These are phyloP conservation scores for Thelephora ganbajun DNA, from an alignment of 768 basidiomycete genomes.

Conservation along the genomic window DNA sequence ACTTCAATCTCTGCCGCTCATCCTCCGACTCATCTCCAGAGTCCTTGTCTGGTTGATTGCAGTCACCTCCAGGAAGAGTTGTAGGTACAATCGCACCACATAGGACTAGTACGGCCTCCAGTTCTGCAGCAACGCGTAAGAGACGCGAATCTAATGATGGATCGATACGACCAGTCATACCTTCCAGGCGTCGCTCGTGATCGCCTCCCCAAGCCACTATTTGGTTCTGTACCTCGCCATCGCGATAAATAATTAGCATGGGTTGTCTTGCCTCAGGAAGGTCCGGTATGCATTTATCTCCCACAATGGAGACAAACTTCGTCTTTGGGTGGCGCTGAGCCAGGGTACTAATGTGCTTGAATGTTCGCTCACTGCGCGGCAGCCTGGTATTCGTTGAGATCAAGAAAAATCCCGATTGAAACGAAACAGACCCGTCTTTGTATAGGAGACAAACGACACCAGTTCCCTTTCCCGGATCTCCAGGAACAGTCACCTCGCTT, in stretches of 20 bases:
- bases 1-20: no score
- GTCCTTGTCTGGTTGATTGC: constrained; percentile 24
- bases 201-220: constrained; percentile 77
- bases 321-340: constrained; percentile 80
- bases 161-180: constrained; percentile 28
- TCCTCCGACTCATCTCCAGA: constrained; percentile 25
- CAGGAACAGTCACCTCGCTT: constrained; percentile 55
- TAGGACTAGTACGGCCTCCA: constrained; percentile 56
- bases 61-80: constrained; percentile 15
- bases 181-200: constrained; percentile 60
- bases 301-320: constrained; percentile 93
- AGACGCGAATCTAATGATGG: not conserved
- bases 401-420: no score
- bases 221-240: constrained; percentile 83
- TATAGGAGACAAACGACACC: constrained; percentile 92
- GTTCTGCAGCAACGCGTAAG: constrained; percentile 26
- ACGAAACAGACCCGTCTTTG: constrained; percentile 59
- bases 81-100: constrained; percentile 51
- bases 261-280: constrained; percentile 85
- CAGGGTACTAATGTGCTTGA: constrained; percentile 51
- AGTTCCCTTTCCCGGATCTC: constrained; percentile 61
- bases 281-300: constrained; percentile 92
- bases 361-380: constrained; percentile 66
- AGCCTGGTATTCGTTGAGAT: constrained; percentile 32
- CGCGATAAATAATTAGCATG: constrained; percentile 85